phyloP scores from a whole-genome alignment of 2,329 filamentous ascomycete species.

The Coniochaeta sp. region DNA sequence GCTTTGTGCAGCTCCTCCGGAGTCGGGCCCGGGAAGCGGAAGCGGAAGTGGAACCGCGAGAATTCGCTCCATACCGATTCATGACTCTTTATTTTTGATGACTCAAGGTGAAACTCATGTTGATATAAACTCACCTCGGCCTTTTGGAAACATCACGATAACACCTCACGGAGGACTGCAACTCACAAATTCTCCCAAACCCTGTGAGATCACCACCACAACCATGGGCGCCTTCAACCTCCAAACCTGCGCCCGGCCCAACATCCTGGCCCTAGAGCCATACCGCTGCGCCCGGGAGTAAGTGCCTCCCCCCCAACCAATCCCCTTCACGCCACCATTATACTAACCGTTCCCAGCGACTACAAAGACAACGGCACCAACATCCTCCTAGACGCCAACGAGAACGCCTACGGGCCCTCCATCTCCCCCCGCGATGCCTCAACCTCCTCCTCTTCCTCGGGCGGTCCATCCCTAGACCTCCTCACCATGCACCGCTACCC shows the following conservation, averaged over 20 bases:
- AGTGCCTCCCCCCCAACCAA: conserved; percentile 23
- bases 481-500: conserved; percentile 87
- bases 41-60: not conserved
- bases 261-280: conserved; percentile 69
- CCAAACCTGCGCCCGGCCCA: conserved; percentile 66
- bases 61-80: conserved; percentile 3
- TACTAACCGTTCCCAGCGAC: conserved; percentile 54
- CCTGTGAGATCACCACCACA: not conserved
- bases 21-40: conserved; percentile 10
- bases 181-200: not conserved
- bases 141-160: not conserved
- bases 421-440: conserved; percentile 32
- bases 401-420: conserved; percentile 90
- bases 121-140: not conserved
- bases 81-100: conserved; percentile 7
- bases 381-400: conserved; percentile 93
- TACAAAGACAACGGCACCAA: conserved; percentile 98
- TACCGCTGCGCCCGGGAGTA: conserved; percentile 80
- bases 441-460: conserved; percentile 9
- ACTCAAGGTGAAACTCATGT: conserved; percentile 2
- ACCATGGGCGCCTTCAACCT: conserved; percentile 62
- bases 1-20: conserved; percentile 8
- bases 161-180: not conserved
- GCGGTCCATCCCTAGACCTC: conserved; percentile 61
- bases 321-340: not conserved